A percentile compares a stretch with the other conserved stretches of the same genome.
phyloP scores from a whole-genome alignment of 2,329 filamentous ascomycete genomes.

The Aspergillus sp. region DNA sequence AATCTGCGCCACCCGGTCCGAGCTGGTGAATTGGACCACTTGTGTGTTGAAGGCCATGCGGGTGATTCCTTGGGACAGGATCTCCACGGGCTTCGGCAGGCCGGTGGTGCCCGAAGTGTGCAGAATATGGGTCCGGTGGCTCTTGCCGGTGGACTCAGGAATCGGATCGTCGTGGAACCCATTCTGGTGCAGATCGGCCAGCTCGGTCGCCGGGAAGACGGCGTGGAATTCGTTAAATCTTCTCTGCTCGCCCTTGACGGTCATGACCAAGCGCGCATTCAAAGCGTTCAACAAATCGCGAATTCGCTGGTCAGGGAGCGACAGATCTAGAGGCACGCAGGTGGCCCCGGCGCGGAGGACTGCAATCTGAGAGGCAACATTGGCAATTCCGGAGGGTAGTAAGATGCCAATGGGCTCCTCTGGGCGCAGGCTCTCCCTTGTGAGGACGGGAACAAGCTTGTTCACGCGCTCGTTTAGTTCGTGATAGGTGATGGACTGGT shows the following conservation, averaged over 20 bases:
- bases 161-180: background rate
- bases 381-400: background rate
- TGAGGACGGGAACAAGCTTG: background rate
- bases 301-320: background rate
- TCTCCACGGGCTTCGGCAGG: background rate
- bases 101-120: constrained; percentile 1
- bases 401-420: background rate
- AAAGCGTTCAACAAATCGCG: background rate
- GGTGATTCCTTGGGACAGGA: background rate
- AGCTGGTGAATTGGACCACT: background rate
- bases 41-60: background rate
- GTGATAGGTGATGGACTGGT: background rate
- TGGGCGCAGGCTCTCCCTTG: background rate
- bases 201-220: background rate
- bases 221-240: background rate
- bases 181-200: background rate
- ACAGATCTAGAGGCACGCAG: background rate
- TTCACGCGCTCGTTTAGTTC: background rate
- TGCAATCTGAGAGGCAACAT: background rate
- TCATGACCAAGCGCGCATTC: background rate
- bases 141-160: background rate
- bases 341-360: background rate
- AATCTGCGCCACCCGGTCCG: background rate
- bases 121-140: background rate
- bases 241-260: background rate